Evolutionary conservation across 345 rosid genomes (phyloP), one percentile per base, ranked within the genome.

Genomic region (Psidium friedrichsthalianum): DNA sequence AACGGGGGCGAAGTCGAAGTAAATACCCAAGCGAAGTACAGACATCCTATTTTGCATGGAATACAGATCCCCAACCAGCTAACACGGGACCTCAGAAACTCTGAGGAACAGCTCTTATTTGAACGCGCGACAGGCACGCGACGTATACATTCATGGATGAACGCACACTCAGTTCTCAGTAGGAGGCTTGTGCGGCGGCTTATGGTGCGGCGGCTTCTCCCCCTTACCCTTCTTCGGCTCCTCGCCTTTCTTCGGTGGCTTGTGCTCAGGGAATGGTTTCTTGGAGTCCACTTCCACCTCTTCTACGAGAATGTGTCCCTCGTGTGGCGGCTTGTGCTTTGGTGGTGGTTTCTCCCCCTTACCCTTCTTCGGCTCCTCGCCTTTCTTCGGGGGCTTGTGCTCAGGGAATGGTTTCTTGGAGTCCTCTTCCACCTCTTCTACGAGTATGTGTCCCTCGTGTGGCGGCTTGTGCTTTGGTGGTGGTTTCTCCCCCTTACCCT

Each of bases 381-480:
- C 76, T 32, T 64, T 64, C 76, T 29, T 64, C 0, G 76, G 76
- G 0, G 76, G 76, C 76, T 32, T 64, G 76, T 64, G 44, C 76
- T 64, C 76, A 32, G 76, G 76, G 22, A 32, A 29, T 1, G 76
- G 76, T 44, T 87, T 21, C 44, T 82, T 82, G 0, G 54, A 29
- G 42, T 52, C 83, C 44, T 82, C 56, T 82, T 40, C 86, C 1
- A 54, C 52, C 47, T 85, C 86, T 54, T 84, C 86, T 53, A 74
- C 69, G 2, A 85, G 83, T 15, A 85, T 36, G 86, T 85, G 83
- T 20, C 86, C 86, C 52, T 36, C 56, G 24, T 84, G 84, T 0
- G 87, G 88, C 16, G 90, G 90, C 64, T 88, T 82, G 56, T 87
- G 84, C 47, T 85, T 55, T 1, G 82, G 86, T 3, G 82, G 82